Base-by-base conservation (phyloP, 441 rosid species). In the Adansonia grandidieri region DNA sequence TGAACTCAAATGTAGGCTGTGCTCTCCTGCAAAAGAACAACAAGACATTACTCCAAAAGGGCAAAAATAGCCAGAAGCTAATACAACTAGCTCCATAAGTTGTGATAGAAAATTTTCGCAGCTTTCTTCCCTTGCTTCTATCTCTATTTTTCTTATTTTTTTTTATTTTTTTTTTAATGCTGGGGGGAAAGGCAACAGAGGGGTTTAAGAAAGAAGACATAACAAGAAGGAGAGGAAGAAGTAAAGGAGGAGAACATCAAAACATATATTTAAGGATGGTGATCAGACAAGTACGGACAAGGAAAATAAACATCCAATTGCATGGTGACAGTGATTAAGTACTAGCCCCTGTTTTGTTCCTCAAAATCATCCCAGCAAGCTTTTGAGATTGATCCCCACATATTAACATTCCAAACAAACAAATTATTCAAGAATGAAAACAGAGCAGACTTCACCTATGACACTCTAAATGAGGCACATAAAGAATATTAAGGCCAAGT, bases 1-100 rank as follows among this genome's bases (percentile, higher is more conserved):
- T 84, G 87, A 97, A 93, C 87, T 97, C 99, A 78, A 92, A 81
- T 8, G 93, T 88, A 65, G 94, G 97, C 74, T 86, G 97, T 73
- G 98, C 98, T 88, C 91, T 92, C 95, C 99, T 97, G 91, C 86
- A 85, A 78, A 84, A 83, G 60, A 37, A 75, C 58, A 44, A 32
- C 13, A 79, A 79, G 78, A 67, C 74, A 77, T 51, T 82, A 73
- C 67, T 71, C 53, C 60, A 73, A 66, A 70, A 57, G 1, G 64
- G 54, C 62, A 67, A 28, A 51, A 58, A 22, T 5, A 54, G 8
- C 42, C 19, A 19, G 11, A 8, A 42, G 67, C 13, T 19, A 73
- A 42, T 44, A 19, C 14, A 73, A 58, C 54, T 73, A 42, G 20
- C 66, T 19, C 42, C 20, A 19, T 58, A 73, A 40, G 65, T 37